Percentiles rank a stretch among this genome's conserved stretches.
Evolutionary conservation across 176 grass and related monocot species (phyloP).

Genomic region (Tillandsia fasciculata): DNA sequence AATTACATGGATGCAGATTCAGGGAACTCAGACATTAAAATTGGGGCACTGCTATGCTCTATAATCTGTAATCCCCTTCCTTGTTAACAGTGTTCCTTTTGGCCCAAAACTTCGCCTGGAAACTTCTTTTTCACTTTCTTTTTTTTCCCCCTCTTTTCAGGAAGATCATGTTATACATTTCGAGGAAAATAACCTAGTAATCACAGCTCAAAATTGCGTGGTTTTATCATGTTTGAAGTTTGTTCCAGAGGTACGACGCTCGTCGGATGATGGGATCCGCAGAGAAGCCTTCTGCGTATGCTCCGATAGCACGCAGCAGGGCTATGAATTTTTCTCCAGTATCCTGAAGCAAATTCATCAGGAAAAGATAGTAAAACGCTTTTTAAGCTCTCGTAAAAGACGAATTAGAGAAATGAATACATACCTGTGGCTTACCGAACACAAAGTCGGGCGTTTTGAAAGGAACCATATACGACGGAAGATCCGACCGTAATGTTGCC

Average conservation of each 20-base stretch:
- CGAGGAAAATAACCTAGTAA: neutral
- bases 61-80: no score
- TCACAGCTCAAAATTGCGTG: neutral
- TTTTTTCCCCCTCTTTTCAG: neutral
- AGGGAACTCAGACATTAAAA: no score
- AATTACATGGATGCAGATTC: no score
- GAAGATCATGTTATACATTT: neutral
- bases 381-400: no score
- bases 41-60: no score
- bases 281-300: slow-evolving; percentile 87
- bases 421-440: slow-evolving; percentile 63
- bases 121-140: neutral
- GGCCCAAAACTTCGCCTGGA: neutral
- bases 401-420: no score
- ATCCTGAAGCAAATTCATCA: slow-evolving; percentile 38
- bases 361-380: neutral
- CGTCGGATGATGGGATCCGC: slow-evolving; percentile 67
- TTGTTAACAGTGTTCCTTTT: no score
- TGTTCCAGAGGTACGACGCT: slow-evolving; percentile 67
- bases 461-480: slow-evolving; percentile 87
- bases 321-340: slow-evolving; percentile 73
- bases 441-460: slow-evolving; percentile 52
- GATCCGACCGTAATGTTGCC: slow-evolving; percentile 75
- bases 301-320: slow-evolving; percentile 72
- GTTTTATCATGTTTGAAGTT: slow-evolving; percentile 33